A percentile compares a stretch with the other conserved stretches of the same genome.
Evolutionary conservation across 2,329 filamentous ascomycete species (phyloP).

Genomic region (Plectosphaerella plurivora): DNA sequence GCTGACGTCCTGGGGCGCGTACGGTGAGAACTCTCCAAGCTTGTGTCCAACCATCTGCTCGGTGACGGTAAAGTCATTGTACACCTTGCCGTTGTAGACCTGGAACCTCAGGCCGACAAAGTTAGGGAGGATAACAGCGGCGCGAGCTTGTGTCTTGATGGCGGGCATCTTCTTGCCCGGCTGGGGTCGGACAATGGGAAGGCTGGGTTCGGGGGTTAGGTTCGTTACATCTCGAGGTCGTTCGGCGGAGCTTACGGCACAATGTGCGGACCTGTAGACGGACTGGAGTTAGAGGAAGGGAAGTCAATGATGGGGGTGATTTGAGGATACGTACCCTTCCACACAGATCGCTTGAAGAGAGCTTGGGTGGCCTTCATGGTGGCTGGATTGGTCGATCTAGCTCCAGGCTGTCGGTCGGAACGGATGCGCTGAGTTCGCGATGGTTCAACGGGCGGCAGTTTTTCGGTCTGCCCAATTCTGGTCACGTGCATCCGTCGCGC

Average conservation of each 20-base stretch:
- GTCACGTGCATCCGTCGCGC: too few relatives aligned
- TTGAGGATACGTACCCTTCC: constrained; percentile 67
- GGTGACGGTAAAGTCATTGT: constrained; percentile 77
- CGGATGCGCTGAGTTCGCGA: too few relatives aligned
- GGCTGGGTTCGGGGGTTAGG: constrained; percentile 28
- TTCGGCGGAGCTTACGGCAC: constrained; percentile 40
- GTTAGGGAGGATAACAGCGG: constrained; percentile 85
- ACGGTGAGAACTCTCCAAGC: constrained; percentile 88
- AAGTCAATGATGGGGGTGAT: neutral
- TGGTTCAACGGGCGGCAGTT: too few relatives aligned
- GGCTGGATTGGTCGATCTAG: neutral
- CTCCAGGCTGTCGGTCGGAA: too few relatives aligned
- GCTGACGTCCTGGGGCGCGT: constrained; percentile 30
- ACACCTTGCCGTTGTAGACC: constrained; percentile 87
- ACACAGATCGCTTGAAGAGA: constrained; percentile 72
- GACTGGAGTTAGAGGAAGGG: neutral
- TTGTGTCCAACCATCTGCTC: constrained; percentile 98
- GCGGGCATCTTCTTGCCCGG: constrained; percentile 62
- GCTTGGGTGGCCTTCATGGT: constrained; percentile 66
- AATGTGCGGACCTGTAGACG: constrained; percentile 41
- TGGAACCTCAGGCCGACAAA: constrained; percentile 89
- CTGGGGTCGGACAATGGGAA: constrained; percentile 59
- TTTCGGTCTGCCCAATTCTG: too few relatives aligned
- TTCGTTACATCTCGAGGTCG: neutral
- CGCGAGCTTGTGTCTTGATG: constrained; percentile 81